Percentiles rank a stretch among this genome's conserved stretches.
Conservation (phyloP, 495 filamentous ascomycete genomes). For the Rusavskia elegans region DNA sequence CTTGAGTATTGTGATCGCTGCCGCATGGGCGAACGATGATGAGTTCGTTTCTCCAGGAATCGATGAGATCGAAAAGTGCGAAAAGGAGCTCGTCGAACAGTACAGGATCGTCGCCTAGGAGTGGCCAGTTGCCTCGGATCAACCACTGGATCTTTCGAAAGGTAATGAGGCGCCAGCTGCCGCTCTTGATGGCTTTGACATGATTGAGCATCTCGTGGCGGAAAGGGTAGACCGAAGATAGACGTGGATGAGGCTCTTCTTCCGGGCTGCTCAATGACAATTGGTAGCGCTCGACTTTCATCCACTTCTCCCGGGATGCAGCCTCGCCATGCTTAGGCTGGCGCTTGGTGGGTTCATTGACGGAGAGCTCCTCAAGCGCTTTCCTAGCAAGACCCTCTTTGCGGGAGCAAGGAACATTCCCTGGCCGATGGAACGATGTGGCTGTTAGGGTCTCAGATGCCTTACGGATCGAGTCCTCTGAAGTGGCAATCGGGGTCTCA, state of each 20-base stretch:
- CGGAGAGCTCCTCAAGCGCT: not conserved
- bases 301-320: conserved; percentile 3
- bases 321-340: not conserved
- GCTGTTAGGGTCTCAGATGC: no score
- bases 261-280: conserved; percentile 17
- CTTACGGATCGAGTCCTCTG: no score
- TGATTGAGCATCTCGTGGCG: not conserved
- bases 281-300: conserved; percentile 18
- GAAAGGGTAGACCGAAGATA: conserved; percentile 25
- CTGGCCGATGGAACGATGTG: not conserved
- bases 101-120: conserved; percentile 32
- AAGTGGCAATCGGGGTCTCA: no score
- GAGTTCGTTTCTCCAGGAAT: conserved; percentile 29
- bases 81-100: conserved; percentile 59
- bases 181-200: conserved; percentile 53
- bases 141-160: conserved; percentile 78
- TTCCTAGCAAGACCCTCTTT: not conserved
- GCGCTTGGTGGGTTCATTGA: not conserved
- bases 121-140: conserved; percentile 36
- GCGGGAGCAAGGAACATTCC: not conserved
- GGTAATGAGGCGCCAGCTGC: conserved; percentile 74
- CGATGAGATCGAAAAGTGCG: conserved; percentile 61
- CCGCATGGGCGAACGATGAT: conserved; percentile 34
- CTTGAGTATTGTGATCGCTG: conserved; percentile 69
- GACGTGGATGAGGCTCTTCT: conserved; percentile 17